phyloP scores from a whole-genome alignment of 192 early-diverging fungal genomes.

The Entomortierella beljakovae region DNA sequence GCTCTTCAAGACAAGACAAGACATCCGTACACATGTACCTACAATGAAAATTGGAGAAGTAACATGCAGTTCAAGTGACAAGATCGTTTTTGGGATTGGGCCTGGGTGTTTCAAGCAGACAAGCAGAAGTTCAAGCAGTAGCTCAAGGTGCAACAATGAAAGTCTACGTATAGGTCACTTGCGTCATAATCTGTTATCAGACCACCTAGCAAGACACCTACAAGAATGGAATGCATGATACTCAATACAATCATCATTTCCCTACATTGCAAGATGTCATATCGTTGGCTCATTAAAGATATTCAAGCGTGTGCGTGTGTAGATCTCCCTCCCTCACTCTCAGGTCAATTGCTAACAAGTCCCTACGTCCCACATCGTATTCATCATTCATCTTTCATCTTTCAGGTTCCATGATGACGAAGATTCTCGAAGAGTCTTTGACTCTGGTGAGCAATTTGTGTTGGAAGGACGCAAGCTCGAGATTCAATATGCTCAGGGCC shows the following conservation, averaged over 20 bases:
- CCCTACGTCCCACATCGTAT: background rate
- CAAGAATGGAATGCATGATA: background rate
- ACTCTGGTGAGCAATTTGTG: conserved; percentile 42
- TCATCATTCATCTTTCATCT: background rate
- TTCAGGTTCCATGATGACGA: conserved; percentile 48
- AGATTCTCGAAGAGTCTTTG: conserved; percentile 42
- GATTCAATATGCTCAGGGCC: conserved; percentile 43
- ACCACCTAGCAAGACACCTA: background rate
- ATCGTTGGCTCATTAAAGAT: background rate
- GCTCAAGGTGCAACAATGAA: background rate
- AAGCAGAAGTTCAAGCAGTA: conserved; percentile 1
- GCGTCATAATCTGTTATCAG: too few species aligned
- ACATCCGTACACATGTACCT: background rate
- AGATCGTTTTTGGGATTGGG: conserved; percentile 1
- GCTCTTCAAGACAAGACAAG: background rate
- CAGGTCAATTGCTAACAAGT: conserved; percentile 11
- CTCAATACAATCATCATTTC: background rate
- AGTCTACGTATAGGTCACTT: too few species aligned
- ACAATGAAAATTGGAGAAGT: background rate
- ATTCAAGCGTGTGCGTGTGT: conserved; percentile 1
- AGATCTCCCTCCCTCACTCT: background rate
- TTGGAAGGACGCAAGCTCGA: conserved; percentile 46
- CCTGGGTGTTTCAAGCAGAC: conserved; percentile 10
- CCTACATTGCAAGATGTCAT: conserved; percentile 3
- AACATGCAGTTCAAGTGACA: conserved; percentile 9